phyloP scores from a whole-genome alignment of 305 asterid species.

The Solanum chacoense region DNA sequence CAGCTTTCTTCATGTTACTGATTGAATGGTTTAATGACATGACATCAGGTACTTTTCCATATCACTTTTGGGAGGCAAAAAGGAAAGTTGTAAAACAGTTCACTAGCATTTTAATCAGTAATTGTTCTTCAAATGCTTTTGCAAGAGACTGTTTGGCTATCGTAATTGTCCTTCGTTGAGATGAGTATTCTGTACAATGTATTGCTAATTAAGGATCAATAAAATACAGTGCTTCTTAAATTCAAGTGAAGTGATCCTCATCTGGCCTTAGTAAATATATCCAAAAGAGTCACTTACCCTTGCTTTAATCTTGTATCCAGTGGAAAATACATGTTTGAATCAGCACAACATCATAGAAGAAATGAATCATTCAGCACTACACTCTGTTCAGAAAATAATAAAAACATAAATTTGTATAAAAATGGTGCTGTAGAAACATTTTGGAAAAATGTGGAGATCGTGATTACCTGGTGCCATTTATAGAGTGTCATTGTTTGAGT shows the following conservation, averaged over 20 bases:
- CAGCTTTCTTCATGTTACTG: not conserved
- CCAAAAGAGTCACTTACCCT: not conserved
- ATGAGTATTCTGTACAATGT: not conserved
- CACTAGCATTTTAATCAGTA: not conserved
- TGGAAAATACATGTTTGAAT: not conserved
- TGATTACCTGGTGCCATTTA: not conserved
- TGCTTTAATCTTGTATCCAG: not conserved
- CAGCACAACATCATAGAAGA: not conserved
- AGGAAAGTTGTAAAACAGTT: not conserved
- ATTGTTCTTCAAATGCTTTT: not conserved
- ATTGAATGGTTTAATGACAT: not conserved
- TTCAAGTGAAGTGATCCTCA: not conserved
- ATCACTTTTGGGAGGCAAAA: not conserved
- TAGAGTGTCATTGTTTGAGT: not conserved
- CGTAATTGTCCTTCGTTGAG: not conserved
- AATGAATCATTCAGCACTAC: not conserved
- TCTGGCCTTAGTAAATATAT: not conserved
- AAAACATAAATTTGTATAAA: not conserved
- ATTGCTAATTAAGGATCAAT: not conserved
- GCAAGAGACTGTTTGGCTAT: not conserved
- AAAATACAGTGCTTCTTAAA: not conserved
- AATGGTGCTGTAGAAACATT: not conserved
- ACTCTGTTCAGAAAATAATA: not conserved
- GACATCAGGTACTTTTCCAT: not conserved
- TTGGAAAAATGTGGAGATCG: not conserved